Evolutionary conservation across 2,329 filamentous ascomycete genomes (phyloP), one percentile per base, ranked within the genome.

Genomic region (Lachnum nothofagi): DNA sequence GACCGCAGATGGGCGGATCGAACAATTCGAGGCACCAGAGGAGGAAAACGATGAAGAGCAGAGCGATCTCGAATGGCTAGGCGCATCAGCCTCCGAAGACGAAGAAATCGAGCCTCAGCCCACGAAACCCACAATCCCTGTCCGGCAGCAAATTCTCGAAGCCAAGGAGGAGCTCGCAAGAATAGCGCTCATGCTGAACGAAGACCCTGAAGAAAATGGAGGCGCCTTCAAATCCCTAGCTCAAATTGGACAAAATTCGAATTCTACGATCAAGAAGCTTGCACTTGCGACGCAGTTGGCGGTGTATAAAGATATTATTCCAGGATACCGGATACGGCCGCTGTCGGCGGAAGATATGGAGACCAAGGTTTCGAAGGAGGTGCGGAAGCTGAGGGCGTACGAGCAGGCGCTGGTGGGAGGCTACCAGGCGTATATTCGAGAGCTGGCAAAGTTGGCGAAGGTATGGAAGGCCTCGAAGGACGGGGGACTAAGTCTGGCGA

Each of bases 221-320:
- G 82, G 82, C 37, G 80, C 83, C 17, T 85, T 97, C 72, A 91
- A 88, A 66, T 79, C 80, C 4, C 72, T 97, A 60, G 84, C 83
- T 25, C 80, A 86, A 60, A 80, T 95, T 58, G 84, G 85, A 17
- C 75, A 83, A 46, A 85, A 85, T 6, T 74, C 75, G 12, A 82
- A 91, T 54, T 68, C 79, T 12, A 83, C 85, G 2, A 83, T 98
- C 44, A 85, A 88, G 71, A 95, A 95, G 68, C 76, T 98, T 52
- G 84, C 87, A 5, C 72, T 98, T 55, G 87, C 85, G 41, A 89
- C 93, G 19, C 91, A 96, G 68, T 78, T 93, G 65, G 80, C 91
- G 0, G 82, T 97, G 10, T 98, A 91, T 75, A 95, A 91, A 67
- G 93, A 97, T 68, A 80, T 96, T 40, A 97, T 98, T 51, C 93